Base-by-base conservation (phyloP, 805 yeast species). In the Dipodascopsis tothii region DNA sequence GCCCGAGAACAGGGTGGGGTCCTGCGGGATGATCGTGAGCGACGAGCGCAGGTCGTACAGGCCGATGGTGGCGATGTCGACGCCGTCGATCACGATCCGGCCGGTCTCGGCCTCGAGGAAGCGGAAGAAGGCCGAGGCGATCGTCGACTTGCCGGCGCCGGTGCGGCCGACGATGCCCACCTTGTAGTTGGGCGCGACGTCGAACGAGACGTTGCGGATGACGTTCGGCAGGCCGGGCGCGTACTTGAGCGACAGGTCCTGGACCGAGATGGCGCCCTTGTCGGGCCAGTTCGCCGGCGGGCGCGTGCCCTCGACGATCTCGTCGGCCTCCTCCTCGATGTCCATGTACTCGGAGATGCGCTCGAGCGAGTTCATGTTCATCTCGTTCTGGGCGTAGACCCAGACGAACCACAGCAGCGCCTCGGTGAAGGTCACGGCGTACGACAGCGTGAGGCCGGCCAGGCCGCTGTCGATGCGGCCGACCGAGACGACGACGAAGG, bases 101-200 rank as follows among this genome's bases (percentile, higher is more conserved):
- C 94, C 94, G 5, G 62, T 43, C 5, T 70, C 72, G 5, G 81
- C 63, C 56, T 82, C 90, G 39, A 71, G 50, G 47, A 68, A 55
- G 39, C 80, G 62, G 70, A 90, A 90, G 55, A 90, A 74, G 2
- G 97, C 96, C 5, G 96, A 84, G 51, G 90, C 87, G 51, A 90
- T 88, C 0, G 98, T 90, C 0, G 96, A 87, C 63, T 90, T 90
- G 56, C 98, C 98, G 19, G 97, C 97, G 63, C 98, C 98, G 0
- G 98, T 90, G 64, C 97, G 79, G 23, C 98, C 98, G 48, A 90
- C 96, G 59, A 90, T 82, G 60, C 97, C 98, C 51, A 90, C 78
- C 61, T 92, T 92, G 56, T 78, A 73, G 51, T 75, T 77, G 25
- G 94, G 78, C 37, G 76, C 77, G 22, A 90, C 92, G 35, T 77